A percentile compares a stretch with the other conserved stretches of the same genome.
Conservation (phyloP, 495 filamentous ascomycete genomes). For the Penicillium pancosmium region DNA sequence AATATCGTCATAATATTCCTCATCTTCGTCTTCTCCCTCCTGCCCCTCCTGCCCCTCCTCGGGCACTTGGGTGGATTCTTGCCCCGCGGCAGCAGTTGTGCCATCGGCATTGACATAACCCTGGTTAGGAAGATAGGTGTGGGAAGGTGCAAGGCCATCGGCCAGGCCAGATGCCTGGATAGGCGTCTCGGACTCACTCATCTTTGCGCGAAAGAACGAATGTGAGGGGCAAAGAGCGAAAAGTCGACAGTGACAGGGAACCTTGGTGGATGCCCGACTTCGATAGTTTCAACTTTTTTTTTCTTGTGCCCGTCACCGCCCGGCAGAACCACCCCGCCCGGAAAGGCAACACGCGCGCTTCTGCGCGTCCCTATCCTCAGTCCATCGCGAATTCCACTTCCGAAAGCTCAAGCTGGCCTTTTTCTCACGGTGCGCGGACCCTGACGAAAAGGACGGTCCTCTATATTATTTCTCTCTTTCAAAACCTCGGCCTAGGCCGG, state of each 20-base stretch:
- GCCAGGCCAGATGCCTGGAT: constrained; percentile 35
- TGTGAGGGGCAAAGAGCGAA: constrained; percentile 6
- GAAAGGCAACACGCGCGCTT: constrained; percentile 25
- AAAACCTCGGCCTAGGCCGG: constrained; percentile 27
- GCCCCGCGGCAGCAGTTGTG: constrained; percentile 39
- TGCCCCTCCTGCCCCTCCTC: constrained; percentile 39
- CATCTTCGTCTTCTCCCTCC: constrained; percentile 47
- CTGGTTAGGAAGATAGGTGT: constrained; percentile 57
- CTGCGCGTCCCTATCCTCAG: constrained; percentile 24
- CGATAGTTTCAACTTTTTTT: constrained; percentile 27
- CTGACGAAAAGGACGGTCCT: neutral
- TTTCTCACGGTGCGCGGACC: neutral
- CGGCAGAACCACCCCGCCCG: constrained; percentile 51
- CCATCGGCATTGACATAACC: constrained; percentile 50
- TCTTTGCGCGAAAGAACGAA: constrained; percentile 15
- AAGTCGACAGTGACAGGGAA: constrained; percentile 10
- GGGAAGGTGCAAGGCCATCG: constrained; percentile 52
- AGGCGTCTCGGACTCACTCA: constrained; percentile 30
- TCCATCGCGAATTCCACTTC: constrained; percentile 16
- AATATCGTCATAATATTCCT: constrained; percentile 61
- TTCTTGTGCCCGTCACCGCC: constrained; percentile 43
- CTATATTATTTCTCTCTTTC: constrained; percentile 12
- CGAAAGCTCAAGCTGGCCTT: neutral
- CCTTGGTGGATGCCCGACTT: constrained; percentile 20
- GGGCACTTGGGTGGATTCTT: constrained; percentile 30